Evolutionary conservation across 2,329 filamentous ascomycete genomes (phyloP), one percentile per base, ranked within the genome.

Genomic region (Xylaria digitata): DNA sequence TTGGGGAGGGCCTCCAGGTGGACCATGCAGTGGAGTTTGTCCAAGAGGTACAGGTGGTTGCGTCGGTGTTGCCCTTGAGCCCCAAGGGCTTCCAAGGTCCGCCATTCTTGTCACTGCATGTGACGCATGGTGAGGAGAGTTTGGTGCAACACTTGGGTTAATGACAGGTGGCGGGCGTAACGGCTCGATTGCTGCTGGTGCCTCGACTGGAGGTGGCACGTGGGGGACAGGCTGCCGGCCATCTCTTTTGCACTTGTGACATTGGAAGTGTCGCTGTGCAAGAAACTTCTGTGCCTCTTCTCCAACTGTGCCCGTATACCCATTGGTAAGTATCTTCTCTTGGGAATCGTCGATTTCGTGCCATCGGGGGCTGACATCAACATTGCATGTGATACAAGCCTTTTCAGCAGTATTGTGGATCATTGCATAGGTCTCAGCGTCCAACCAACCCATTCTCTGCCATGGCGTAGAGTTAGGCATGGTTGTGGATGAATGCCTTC

Each of bases 361-460:
- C 91, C 91, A 94, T 74, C 86, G 90, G 4, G 91, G 92, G 72
- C 90, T 93, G 57, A 90, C 86, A 75, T 94, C 90, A 64, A 91
- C 85, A 42, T 85, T 85, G 72, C 89, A 91, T 6, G 87, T 89
- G 53, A 87, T 83, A 79, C 89, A 91, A 19, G 86, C 81, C 75
- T 86, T 89, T 49, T 85, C 83, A 5, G 82, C 81, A 2, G 79
- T 79, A 37, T 84, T 80, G 43, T 74, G 59, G 4, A 72, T 70
- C 23, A 71, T 70, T 1, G 76, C 70, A 3, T 70, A 56, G 6
- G 70, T 60, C 6, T 80, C 76, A 11, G 63, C 70, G 17, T 79
- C 78, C 42, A 54, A 75, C 73, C 70, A 75, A 50, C 69, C 67
- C 49, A 64, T 69, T 69, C 62, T 70, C 37, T 70, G 73, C 50